A percentile compares a stretch with the other conserved stretches of the same genome.
Conservation (phyloP, 2,329 filamentous ascomycete genomes). For the Rhytidhysteron rufulum region DNA sequence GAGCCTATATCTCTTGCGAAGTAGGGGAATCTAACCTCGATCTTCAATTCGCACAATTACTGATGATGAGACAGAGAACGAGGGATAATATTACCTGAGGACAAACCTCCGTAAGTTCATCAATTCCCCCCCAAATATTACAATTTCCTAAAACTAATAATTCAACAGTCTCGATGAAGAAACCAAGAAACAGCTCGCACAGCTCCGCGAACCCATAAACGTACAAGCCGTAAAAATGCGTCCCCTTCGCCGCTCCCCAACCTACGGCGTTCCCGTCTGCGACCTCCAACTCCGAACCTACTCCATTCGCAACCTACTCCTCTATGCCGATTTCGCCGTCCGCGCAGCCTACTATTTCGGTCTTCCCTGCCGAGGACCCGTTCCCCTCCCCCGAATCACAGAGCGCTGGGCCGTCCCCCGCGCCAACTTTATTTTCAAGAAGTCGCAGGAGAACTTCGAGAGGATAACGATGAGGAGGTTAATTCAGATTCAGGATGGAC, state of each 20-base stretch:
- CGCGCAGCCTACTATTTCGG: constrained; percentile 92
- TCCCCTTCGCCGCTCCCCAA: constrained; percentile 70
- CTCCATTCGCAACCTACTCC: constrained; percentile 82
- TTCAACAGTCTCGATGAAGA: constrained; percentile 17
- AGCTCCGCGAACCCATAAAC: constrained; percentile 56
- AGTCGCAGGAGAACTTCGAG: constrained; percentile 97
- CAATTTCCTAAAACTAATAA: neutral
- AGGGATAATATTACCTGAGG: constrained; percentile 26
- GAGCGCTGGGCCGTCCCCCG: constrained; percentile 94
- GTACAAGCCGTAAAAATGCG: constrained; percentile 84
- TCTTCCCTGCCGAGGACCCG: constrained; percentile 78
- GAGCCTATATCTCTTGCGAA: constrained; percentile 33
- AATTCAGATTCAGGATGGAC: constrained; percentile 89
- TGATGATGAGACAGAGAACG: constrained; percentile 18
- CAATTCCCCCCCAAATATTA: neutral
- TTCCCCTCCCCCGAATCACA: constrained; percentile 78
- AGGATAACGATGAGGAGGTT: constrained; percentile 78
- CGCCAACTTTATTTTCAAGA: constrained; percentile 92
- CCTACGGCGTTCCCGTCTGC: constrained; percentile 78
- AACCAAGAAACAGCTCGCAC: constrained; percentile 27
- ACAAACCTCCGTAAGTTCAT: constrained; percentile 15
- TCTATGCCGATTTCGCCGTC: constrained; percentile 91
- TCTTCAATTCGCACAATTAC: constrained; percentile 4
- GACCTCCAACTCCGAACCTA: constrained; percentile 92
- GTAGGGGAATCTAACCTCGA: constrained; percentile 12